A percentile compares a stretch with the other conserved stretches of the same genome.
Conservation (phyloP, 139 green algal genomes). For the Microglena sp. region DNA sequence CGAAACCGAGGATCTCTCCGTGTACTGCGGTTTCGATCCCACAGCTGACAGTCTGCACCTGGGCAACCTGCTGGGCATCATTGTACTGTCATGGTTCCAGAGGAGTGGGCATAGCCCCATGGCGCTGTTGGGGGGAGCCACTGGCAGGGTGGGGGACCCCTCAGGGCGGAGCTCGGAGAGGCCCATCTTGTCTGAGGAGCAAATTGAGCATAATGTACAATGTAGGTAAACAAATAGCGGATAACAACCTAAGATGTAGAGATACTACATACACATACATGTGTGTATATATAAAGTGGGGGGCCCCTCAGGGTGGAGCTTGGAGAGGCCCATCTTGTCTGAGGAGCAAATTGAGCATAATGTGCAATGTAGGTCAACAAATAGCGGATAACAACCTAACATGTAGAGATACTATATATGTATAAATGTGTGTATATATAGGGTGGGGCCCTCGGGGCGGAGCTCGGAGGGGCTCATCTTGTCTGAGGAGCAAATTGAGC, state of each 20-base stretch:
- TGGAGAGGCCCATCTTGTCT: slow-evolving; percentile 80
- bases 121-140: slow-evolving; percentile 85
- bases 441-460: slow-evolving; percentile 84
- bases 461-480: slow-evolving; percentile 84
- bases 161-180: slow-evolving; percentile 78
- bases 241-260: no score
- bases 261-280: neutral
- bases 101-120: slow-evolving; percentile 69
- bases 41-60: slow-evolving; percentile 90
- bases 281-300: slow-evolving; percentile 65
- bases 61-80: slow-evolving; percentile 93
- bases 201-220: slow-evolving; percentile 72
- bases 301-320: slow-evolving; percentile 79
- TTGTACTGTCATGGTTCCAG: slow-evolving; percentile 95
- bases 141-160: slow-evolving; percentile 87
- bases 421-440: no score
- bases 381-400: neutral
- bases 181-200: slow-evolving; percentile 75
- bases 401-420: no score
- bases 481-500: slow-evolving; percentile 67
- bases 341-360: slow-evolving; percentile 81
- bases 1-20: slow-evolving; percentile 32
- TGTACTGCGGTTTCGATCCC: slow-evolving; percentile 98
- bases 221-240: slow-evolving; percentile 33
- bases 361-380: slow-evolving; percentile 32